Evolutionary conservation across 305 asterid species (phyloP), one percentile per base, ranked within the genome.

Genomic region (Fraxinus angustifolia): DNA sequence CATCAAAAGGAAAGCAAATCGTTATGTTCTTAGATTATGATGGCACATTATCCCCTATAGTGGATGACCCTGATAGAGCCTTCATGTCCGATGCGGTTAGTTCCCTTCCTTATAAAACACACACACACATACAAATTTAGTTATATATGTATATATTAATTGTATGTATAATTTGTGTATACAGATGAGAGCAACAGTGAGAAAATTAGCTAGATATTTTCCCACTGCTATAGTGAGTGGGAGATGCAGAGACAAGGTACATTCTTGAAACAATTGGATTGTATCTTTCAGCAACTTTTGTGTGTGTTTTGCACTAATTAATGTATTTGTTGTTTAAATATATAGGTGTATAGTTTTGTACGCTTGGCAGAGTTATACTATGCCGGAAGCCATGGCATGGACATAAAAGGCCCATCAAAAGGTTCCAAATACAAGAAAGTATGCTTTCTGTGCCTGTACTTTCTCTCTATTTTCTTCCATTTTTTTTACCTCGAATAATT

Each of bases 331-430:
- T 70, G 42, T 82, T 14, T 40, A 11, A 8, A 31, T 65, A 48
- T 3, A 48, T n/a, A 94, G 97, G 98, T 95, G 34, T 93, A 91
- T 62, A 89, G 85, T 60, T 95, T 95, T 87, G 99, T 95, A 79
- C 89, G 93, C 19, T 85, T 95, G 84, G 93, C 94, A 80, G 99
- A 93, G 87, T 83, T 95, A 87, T 95, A 94, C 88, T 95, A 95
- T 58, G 99, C 99, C 75, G 99, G 99, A 30, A 95, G 99, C 92
- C 99, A 95, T 86, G 99, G 99, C 19, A 95, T 95, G 99, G 99
- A 95, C 90, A 94, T 94, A 56, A 91, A 91, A 89, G 98, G 97
- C 75, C 99, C 99, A 82, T 91, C 98, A 26, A 95, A 91, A 88
- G 91, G 89, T 75, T 93, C 90, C 86, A 89, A 90, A 85, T 86